These are phyloP conservation scores for Ganoderma sinense DNA, from an alignment of 1,284 basidiomycete genomes.

Conservation along the genomic window DNA sequence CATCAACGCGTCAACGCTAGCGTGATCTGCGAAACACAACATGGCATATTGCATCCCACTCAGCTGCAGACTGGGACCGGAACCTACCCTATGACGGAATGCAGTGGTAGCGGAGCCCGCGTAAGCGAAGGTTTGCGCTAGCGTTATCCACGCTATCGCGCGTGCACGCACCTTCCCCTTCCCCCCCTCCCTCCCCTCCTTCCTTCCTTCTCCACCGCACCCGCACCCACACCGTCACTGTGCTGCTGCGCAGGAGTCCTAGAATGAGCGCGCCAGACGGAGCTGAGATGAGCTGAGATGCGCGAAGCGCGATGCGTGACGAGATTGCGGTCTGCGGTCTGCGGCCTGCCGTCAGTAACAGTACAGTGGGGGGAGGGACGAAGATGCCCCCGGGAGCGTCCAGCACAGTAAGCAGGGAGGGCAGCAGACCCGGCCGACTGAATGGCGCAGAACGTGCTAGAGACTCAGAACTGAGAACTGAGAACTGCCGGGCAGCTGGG, in stretches of 20 bases:
- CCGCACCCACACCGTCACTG: not conserved
- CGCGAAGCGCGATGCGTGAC: not conserved
- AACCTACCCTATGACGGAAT: not conserved
- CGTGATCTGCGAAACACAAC: not conserved
- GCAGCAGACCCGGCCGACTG: constrained; percentile 1
- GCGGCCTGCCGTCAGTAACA: no score
- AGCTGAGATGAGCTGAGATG: no score
- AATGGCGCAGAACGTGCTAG: not conserved
- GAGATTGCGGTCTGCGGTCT: not conserved
- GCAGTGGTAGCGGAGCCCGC: not conserved
- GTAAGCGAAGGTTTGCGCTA: not conserved
- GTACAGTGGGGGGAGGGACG: no score
- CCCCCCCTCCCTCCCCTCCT: no score
- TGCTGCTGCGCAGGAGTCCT: not conserved
- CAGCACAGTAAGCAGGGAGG: not conserved
- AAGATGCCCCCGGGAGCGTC: not conserved
- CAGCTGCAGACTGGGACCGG: not conserved
- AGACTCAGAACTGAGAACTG: not conserved
- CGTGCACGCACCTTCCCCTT: no score
- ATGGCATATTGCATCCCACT: no score
- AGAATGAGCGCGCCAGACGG: not conserved
- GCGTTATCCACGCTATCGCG: not conserved
- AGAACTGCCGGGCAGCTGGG: no score
- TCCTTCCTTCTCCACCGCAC: not conserved
- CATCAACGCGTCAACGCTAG: not conserved